Percentiles rank a stretch among this genome's conserved stretches.
These are phyloP conservation scores for Populus hybrid DNA, from an alignment of 441 rosid genomes.

Conservation along the genomic window DNA sequence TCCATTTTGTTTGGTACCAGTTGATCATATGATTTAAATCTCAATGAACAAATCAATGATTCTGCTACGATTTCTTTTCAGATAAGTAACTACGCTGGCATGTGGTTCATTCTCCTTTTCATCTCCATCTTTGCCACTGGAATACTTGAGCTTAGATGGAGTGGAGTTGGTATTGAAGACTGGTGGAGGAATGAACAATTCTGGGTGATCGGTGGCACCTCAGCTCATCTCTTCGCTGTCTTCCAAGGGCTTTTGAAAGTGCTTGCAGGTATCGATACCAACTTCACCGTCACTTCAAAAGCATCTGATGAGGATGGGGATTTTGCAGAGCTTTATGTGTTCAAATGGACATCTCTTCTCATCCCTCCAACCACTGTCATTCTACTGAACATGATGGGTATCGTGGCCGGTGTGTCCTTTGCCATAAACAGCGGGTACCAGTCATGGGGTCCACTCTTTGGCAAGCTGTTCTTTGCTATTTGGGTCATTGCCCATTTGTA, in stretches of 20 bases:
- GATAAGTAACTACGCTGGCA: constrained; percentile 97
- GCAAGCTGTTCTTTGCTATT: constrained; percentile 90
- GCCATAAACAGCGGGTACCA: constrained; percentile 96
- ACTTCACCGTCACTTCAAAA: constrained; percentile 95
- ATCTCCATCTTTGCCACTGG: constrained; percentile 79
- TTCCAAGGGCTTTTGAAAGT: constrained; percentile 97
- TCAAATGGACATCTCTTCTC: constrained; percentile 97
- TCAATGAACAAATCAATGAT: not conserved
- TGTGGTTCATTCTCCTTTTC: constrained; percentile 93
- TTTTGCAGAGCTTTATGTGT: constrained; percentile 85
- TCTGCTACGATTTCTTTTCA: constrained; percentile 27
- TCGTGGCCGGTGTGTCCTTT: constrained; percentile 89
- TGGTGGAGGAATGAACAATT: constrained; percentile 99
- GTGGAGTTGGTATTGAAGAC: constrained; percentile 86
- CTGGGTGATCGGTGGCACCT: constrained; percentile 99
- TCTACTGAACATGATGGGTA: constrained; percentile 80
- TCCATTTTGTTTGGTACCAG: constrained; percentile 2
- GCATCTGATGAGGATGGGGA: constrained; percentile 93
- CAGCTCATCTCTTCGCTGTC: constrained; percentile 95
- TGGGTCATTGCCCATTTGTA: constrained; percentile 98
- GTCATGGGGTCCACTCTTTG: constrained; percentile 97
- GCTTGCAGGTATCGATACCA: constrained; percentile 93
- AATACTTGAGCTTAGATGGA: constrained; percentile 90
- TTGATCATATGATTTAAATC: not conserved
- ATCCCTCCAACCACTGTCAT: constrained; percentile 94